Conservation (phyloP, 768 basidiomycete genomes). For the Tricholomella constricta region DNA sequence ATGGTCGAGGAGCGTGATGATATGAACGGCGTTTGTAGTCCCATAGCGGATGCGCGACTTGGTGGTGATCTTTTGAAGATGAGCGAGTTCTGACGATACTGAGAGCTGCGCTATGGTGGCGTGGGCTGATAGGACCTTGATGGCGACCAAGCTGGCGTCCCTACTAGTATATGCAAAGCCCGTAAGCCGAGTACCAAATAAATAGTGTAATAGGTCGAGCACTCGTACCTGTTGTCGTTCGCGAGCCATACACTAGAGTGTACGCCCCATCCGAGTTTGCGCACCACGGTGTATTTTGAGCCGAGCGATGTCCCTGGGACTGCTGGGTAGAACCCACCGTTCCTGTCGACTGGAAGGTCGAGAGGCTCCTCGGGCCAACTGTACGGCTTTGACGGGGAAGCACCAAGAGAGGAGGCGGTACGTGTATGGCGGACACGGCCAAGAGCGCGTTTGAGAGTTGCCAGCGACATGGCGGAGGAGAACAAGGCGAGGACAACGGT, state of each 20-base stretch:
- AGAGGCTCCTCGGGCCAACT: constrained; percentile 21
- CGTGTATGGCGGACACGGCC: too few relatives aligned
- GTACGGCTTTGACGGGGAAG: too few relatives aligned
- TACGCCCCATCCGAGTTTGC: constrained; percentile 58
- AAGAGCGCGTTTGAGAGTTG: too few relatives aligned
- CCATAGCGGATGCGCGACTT: too few relatives aligned
- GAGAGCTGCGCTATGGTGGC: constrained; percentile 29
- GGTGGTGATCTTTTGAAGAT: too few relatives aligned
- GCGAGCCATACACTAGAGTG: constrained; percentile 52
- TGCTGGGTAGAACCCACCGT: constrained; percentile 18
- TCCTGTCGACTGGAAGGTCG: constrained; percentile 13
- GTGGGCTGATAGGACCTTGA: constrained; percentile 39
- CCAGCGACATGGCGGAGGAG: too few relatives aligned
- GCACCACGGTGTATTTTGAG: constrained; percentile 47
- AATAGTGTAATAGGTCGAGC: not conserved
- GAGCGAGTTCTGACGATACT: constrained; percentile 15
- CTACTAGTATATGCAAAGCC: too few relatives aligned
- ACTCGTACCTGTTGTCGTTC: constrained; percentile 34
- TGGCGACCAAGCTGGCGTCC: too few relatives aligned
- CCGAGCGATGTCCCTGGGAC: constrained; percentile 4
- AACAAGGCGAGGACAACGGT: too few relatives aligned
- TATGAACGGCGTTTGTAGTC: too few relatives aligned
- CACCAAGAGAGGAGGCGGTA: too few relatives aligned
- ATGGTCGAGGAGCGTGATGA: constrained; percentile 76
- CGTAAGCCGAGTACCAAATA: too few relatives aligned